Percentiles rank a stretch among this genome's conserved stretches.
Conservation (phyloP, 257 asterid genomes). For the Salvia miltiorrhiza region DNA sequence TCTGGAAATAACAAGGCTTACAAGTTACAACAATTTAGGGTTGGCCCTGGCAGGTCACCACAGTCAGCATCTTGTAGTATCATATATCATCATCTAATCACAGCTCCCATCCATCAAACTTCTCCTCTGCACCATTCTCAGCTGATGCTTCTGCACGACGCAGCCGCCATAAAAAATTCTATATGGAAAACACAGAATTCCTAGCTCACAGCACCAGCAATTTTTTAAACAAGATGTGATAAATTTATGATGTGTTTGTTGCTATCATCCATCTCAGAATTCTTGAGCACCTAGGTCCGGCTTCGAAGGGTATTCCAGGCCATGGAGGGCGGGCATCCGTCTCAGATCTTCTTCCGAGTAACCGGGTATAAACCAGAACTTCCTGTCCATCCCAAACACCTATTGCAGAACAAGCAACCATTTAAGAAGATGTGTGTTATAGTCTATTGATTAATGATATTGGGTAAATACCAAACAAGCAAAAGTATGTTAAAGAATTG, state of each 20-base stretch:
- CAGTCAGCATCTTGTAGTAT: constrained; percentile 7
- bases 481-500: not conserved
- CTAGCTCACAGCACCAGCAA: constrained; percentile 4
- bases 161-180: constrained; percentile 12
- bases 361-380: constrained; percentile 64
- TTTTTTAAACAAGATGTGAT: not conserved
- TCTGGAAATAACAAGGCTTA: constrained; percentile 26
- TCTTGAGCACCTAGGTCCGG: constrained; percentile 62
- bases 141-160: constrained; percentile 15
- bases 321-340: constrained; percentile 71
- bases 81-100: constrained; percentile 1
- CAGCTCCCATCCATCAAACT: constrained; percentile 3
- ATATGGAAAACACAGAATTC: constrained; percentile 10
- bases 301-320: constrained; percentile 71
- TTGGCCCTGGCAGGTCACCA: constrained; percentile 19
- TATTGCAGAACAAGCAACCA: constrained; percentile 13
- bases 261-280: constrained; percentile 27
- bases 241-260: no score
- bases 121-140: constrained; percentile 14
- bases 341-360: constrained; percentile 70
- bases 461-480: not conserved
- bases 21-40: constrained; percentile 29
- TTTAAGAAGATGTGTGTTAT: not conserved
- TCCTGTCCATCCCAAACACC: constrained; percentile 70
- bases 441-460: no score